Percentiles rank a stretch among this genome's conserved stretches.
Evolutionary conservation across 768 basidiomycete genomes (phyloP).

Genomic region (Asterophora lycoperdoides): DNA sequence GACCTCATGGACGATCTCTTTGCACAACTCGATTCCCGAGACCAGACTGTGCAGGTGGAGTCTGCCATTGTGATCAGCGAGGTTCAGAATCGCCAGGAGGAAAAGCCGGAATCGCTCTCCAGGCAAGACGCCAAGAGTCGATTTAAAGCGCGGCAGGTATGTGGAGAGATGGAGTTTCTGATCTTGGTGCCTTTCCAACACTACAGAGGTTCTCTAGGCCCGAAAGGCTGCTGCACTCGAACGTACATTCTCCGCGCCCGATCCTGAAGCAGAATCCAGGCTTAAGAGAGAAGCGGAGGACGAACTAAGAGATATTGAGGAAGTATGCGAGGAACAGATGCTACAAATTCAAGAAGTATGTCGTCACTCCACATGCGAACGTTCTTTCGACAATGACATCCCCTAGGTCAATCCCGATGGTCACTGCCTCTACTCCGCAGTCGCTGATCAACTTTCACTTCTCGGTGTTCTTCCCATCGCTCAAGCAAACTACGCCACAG

Average conservation of each 20-base stretch:
- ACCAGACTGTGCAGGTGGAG: slow-evolving; percentile 46
- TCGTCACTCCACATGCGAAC: neutral
- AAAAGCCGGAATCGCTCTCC: slow-evolving; percentile 25
- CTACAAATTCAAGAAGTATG: slow-evolving; percentile 64
- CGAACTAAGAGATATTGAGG: slow-evolving; percentile 61
- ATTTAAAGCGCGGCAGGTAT: slow-evolving; percentile 69
- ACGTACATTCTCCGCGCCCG: slow-evolving; percentile 44
- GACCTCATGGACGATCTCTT: slow-evolving; percentile 73
- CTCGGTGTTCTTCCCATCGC: slow-evolving; percentile 58
- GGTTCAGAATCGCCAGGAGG: slow-evolving; percentile 37
- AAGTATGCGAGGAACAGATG: slow-evolving; percentile 60
- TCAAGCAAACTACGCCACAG: slow-evolving; percentile 54
- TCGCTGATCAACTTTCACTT: slow-evolving; percentile 87
- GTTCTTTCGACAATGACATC: neutral
- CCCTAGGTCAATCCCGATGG: slow-evolving; percentile 88
- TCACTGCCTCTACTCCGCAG: slow-evolving; percentile 91
- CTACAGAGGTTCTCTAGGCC: slow-evolving; percentile 39
- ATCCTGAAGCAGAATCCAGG: slow-evolving; percentile 57
- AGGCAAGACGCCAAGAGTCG: slow-evolving; percentile 61
- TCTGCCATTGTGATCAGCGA: slow-evolving; percentile 46
- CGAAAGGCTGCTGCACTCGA: slow-evolving; percentile 66
- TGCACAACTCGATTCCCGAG: slow-evolving; percentile 66
- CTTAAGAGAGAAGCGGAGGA: slow-evolving; percentile 62
- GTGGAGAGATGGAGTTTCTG: neutral
- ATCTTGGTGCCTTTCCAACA: neutral